phyloP scores from a whole-genome alignment of 208 protist species.

The Leishmania arabica region DNA sequence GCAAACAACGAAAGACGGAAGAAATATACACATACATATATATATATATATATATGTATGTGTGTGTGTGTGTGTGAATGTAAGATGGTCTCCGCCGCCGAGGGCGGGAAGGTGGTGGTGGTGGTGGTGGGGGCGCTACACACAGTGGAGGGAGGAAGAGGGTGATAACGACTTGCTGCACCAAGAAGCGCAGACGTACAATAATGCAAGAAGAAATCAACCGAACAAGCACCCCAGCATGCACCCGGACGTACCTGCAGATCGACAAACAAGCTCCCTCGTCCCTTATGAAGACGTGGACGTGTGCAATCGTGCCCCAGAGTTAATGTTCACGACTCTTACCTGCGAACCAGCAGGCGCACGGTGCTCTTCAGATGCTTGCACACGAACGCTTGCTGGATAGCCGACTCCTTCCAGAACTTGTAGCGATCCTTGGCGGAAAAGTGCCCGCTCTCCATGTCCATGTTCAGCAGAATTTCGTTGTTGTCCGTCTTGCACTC shows the following conservation, averaged over 20 bases:
- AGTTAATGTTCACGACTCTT: neutral
- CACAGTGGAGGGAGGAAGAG: neutral
- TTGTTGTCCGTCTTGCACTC: conserved; percentile 79
- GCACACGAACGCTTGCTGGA: conserved; percentile 91
- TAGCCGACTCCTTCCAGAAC: conserved; percentile 84
- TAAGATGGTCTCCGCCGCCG: no score
- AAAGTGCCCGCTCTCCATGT: conserved; percentile 91
- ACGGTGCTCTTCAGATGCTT: conserved; percentile 81
- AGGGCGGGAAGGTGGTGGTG: no score
- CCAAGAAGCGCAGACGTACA: neutral
- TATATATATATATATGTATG: neutral
- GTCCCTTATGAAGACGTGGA: neutral
- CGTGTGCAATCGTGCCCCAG: neutral
- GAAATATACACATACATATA: neutral
- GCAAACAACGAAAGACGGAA: neutral
- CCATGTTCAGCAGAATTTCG: conserved; percentile 89
- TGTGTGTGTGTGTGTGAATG: neutral
- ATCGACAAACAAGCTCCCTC: neutral
- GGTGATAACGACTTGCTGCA: neutral
- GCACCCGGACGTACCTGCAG: neutral
- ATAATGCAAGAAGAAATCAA: neutral
- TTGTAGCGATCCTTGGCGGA: conserved; percentile 91
- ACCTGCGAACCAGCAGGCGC: conserved; percentile 53
- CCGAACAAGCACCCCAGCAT: neutral
- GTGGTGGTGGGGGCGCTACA: neutral